Base-by-base conservation (phyloP, 805 yeast genomes). In the Spathaspora passalidarum region DNA sequence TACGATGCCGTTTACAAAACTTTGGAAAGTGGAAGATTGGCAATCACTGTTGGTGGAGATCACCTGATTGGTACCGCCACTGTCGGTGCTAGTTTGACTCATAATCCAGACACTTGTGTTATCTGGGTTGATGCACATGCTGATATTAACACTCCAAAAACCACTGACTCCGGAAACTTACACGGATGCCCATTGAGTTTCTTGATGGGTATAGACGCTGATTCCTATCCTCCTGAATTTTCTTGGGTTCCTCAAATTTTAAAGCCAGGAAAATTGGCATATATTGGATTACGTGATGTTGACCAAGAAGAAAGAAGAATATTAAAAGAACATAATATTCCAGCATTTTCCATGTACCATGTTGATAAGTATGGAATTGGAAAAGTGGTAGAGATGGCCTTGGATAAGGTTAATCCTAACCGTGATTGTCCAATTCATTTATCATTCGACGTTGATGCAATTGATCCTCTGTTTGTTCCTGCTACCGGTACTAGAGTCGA, bases 91-190 rank as follows among this genome's bases (percentile, higher is more conserved):
- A 87, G 91, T 25, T 75, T 89, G 51, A 80, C 79, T 14, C 78
- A 80, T 52, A 74, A 85, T 62, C 96, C 97, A 16, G 89, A 91
- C 55, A 89, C 96, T 21, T 90, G 96, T 58, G 74, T 92, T 34
- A 63, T 92, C 51, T 92, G 99, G 99, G 85, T 92, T 56, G 99
- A 92, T 68, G 99, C 99, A 0, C 99, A 92, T 65, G 97, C 98
- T 16, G 99, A 92, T 65, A 85, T 94, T 62, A 94, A 94, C 73
- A 86, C 97, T 1, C 88, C 96, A 9, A 73, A 75, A 29, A 81
- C 89, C 7, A 83, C 97, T 1, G 85, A 78, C 22, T 81, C 92
- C 6, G 98, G 98, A 36, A 94, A 92, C 65, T 74, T 92, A 56
- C 99, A 92, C 65, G 99, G 99, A 5, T 91, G 97, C 64, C 99